phyloP scores from a whole-genome alignment of 129 eudicot genomes.

The Flaveria sonorensis region DNA sequence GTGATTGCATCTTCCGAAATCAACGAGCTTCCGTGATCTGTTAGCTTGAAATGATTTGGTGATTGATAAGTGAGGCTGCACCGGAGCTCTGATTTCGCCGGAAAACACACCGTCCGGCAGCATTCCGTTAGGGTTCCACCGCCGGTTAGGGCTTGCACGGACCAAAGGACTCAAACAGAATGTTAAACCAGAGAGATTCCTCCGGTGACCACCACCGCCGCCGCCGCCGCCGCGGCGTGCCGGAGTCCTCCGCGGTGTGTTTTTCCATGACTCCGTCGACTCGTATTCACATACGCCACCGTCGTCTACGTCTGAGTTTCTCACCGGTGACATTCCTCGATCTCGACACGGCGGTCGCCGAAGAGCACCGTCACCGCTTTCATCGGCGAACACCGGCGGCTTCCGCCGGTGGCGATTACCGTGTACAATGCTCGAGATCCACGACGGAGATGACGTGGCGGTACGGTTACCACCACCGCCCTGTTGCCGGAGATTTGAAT shows the following conservation, averaged over 20 bases:
- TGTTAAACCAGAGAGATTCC: conserved; percentile 49
- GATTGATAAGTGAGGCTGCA: conserved; percentile 42
- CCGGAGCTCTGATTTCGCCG: conserved; percentile 58
- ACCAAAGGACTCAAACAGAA: conserved; percentile 69
- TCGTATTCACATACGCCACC: conserved; percentile 45
- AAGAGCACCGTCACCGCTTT: conserved; percentile 8
- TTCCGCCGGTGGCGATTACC: conserved; percentile 42
- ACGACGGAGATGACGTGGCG: conserved; percentile 44
- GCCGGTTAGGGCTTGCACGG: conserved; percentile 69
- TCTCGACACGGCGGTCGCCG: conserved; percentile 37
- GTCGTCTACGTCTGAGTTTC: conserved; percentile 41
- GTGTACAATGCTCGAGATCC: conserved; percentile 50
- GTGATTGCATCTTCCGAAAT: conserved; percentile 61
- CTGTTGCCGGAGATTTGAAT: conserved; percentile 23
- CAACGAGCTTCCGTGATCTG: conserved; percentile 76
- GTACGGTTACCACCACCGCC: conserved; percentile 26
- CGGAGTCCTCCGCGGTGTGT: conserved; percentile 58
- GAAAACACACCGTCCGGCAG: conserved; percentile 42
- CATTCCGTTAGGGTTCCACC: conserved; percentile 59
- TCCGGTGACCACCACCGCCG: conserved; percentile 10
- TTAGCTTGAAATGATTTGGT: conserved; percentile 60
- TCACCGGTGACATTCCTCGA: conserved; percentile 79
- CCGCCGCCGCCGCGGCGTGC: conserved; percentile 31
- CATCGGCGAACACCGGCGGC: conserved; percentile 34
- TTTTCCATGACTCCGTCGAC: conserved; percentile 51